Base-by-base conservation (phyloP, 164 flowering plant species). In the Chloranthus sessilifolius region DNA sequence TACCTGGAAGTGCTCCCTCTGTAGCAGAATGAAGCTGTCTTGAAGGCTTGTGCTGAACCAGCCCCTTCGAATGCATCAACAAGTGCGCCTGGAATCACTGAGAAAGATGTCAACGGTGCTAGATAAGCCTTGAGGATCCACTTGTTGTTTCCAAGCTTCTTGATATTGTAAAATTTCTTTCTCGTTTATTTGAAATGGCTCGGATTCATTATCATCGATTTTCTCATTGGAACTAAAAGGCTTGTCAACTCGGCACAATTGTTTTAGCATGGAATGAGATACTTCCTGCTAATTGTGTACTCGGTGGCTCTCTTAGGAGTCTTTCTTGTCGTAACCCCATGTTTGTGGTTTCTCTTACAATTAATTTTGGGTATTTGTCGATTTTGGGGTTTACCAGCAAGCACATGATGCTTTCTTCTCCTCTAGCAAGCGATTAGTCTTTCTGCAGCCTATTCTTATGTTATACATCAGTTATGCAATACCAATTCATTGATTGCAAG, bases 11-110 rank as follows among this genome's bases (percentile, higher is more conserved):
- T 47, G 4, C 22, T 47, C 19, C 14, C 2, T 44, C 19, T 14
- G 22, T 50, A 39, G 50, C 68, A 71, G 71, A 67, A 71, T 42
- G 75, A 63, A 43, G 71, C 75, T 15, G 72, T 71, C 36, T 42
- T 66, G 59, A 71, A 48, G 63, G 69, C 71, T 12, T 71, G 72
- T 51, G 62, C 67, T 35, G 72, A 58, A 60, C 53, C 58, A 56
- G 55, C 69, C 40, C 60, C 72, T 43, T 49, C 66, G 47, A 61
- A 60, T 39, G 21, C 56, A 43, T 44, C 58, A 29, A 33, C 43
- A 9, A 46, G 53, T 25, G 50, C 24, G 34, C 41, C 47, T 27
- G 44, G 28, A 36, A 48, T 20, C 14, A 29, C 47, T 23, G 42
- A 47, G 55, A 58, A 43, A 19, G 45, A 37, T 36, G 50, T 23